Conservation (phyloP, 2,329 filamentous ascomycete genomes). For the Teratosphaeria nubilosa region DNA sequence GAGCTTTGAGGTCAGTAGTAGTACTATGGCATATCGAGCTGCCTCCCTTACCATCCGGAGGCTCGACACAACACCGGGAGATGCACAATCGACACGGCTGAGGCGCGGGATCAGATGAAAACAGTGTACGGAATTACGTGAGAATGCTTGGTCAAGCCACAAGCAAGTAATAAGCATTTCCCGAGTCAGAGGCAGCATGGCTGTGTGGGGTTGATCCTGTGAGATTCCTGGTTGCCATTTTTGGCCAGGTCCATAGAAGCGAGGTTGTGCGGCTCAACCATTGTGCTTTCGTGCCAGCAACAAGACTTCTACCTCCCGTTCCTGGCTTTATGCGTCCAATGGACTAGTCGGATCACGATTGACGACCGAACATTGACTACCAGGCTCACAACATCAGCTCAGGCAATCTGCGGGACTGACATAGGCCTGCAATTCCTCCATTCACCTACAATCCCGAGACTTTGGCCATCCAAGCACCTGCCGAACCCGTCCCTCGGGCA, state of each 20-base stretch:
- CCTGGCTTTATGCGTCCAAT: too few relatives aligned
- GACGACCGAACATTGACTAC: too few relatives aligned
- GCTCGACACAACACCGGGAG: not conserved
- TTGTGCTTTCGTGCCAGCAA: not conserved
- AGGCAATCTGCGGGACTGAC: too few relatives aligned
- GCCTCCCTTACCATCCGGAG: too few relatives aligned
- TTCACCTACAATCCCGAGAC: not conserved
- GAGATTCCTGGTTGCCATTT: not conserved
- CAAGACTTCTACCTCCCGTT: too few relatives aligned
- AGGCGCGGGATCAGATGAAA: not conserved
- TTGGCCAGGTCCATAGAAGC: not conserved
- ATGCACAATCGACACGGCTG: not conserved
- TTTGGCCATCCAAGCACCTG: not conserved
- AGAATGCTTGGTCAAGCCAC: not conserved
- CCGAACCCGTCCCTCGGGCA: not conserved
- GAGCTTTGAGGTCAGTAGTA: too few relatives aligned
- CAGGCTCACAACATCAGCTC: too few relatives aligned
- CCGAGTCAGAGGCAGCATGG: not conserved
- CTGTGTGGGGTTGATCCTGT: not conserved
- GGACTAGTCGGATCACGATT: too few relatives aligned
- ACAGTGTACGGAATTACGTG: not conserved
- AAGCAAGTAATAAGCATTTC: not conserved
- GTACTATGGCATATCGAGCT: too few relatives aligned
- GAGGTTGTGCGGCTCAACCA: too few relatives aligned
- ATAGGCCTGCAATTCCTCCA: not conserved